Evolutionary conservation across 345 rosid species (phyloP).

Genomic region (Passiflora organensis): DNA sequence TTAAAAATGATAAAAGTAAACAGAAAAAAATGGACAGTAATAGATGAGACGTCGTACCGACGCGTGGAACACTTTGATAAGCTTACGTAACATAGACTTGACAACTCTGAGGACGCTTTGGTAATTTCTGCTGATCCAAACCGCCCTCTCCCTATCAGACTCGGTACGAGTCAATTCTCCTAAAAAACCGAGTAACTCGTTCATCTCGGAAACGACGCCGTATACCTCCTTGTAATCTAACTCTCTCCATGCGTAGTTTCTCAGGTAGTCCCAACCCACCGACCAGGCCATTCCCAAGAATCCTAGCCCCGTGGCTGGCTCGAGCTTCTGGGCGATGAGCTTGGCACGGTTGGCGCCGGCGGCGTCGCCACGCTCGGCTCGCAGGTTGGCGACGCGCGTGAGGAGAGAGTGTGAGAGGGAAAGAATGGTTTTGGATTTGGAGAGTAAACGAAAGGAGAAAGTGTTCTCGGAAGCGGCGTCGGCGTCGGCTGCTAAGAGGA

Average conservation of each 20-base stretch:
- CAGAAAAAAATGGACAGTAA: background rate
- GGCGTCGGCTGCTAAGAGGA: slow-evolving; percentile 19
- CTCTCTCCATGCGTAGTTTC: slow-evolving; percentile 71
- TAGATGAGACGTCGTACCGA: slow-evolving; percentile 53
- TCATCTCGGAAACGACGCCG: slow-evolving; percentile 52
- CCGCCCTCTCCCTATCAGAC: slow-evolving; percentile 45
- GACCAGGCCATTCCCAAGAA: slow-evolving; percentile 46
- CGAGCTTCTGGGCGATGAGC: slow-evolving; percentile 43
- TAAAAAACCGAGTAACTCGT: slow-evolving; percentile 43
- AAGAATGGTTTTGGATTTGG: slow-evolving; percentile 40
- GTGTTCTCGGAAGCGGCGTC: slow-evolving; percentile 26
- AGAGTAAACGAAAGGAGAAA: slow-evolving; percentile 30
- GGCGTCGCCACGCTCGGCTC: slow-evolving; percentile 60
- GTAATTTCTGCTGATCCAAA: slow-evolving; percentile 49
- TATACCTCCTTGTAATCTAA: slow-evolving; percentile 45
- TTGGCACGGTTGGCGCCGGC: slow-evolving; percentile 54
- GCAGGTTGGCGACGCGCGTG: slow-evolving; percentile 67
- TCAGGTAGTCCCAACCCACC: slow-evolving; percentile 67
- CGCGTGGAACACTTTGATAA: slow-evolving; percentile 43
- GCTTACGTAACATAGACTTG: slow-evolving; percentile 41
- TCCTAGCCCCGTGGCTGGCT: too few relatives aligned
- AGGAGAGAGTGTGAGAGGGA: slow-evolving; percentile 67
- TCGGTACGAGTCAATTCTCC: slow-evolving; percentile 42
- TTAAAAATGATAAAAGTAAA: background rate
- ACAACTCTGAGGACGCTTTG: slow-evolving; percentile 40